These are phyloP conservation scores for Candida pseudoglaebosa DNA, from an alignment of 805 yeast genomes.

Conservation along the genomic window DNA sequence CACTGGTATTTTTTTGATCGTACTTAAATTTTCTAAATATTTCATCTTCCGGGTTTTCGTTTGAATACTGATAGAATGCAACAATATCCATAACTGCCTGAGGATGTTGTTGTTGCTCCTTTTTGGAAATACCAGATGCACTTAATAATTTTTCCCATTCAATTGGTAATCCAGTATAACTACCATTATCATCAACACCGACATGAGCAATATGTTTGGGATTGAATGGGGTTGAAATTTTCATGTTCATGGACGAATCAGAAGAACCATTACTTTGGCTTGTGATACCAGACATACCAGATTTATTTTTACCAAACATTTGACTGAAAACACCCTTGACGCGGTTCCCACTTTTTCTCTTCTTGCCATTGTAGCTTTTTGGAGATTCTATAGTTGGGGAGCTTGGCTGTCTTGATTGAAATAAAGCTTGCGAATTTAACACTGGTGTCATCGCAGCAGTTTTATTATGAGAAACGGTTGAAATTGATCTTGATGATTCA, in stretches of 20 bases:
- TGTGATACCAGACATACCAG: conserved; percentile 3
- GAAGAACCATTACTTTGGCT: conserved; percentile 7
- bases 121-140: conserved; percentile 82
- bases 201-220: conserved; percentile 92
- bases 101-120: conserved; percentile 87
- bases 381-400: conserved; percentile 7
- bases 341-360: conserved; percentile 45
- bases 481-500: conserved; percentile 12
- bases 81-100: conserved; percentile 92
- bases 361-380: conserved; percentile 6
- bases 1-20: conserved; percentile 13
- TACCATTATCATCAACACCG: conserved; percentile 83
- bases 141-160: conserved; percentile 86
- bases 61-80: conserved; percentile 69
- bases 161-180: conserved; percentile 86
- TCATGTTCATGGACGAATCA: conserved; percentile 31
- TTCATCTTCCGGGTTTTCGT: conserved; percentile 40
- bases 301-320: conserved; percentile 39
- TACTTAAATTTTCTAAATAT: conserved; percentile 42
- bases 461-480: conserved; percentile 15
- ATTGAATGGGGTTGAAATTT: conserved; percentile 88
- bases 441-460: conserved; percentile 31
- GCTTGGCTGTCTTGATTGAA: conserved; percentile 11
- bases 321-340: conserved; percentile 58
- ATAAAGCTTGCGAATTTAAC: conserved; percentile 14